These are phyloP conservation scores for Tympanopsis confertula DNA, from an alignment of 2,329 filamentous ascomycete species.

Conservation along the genomic window DNA sequence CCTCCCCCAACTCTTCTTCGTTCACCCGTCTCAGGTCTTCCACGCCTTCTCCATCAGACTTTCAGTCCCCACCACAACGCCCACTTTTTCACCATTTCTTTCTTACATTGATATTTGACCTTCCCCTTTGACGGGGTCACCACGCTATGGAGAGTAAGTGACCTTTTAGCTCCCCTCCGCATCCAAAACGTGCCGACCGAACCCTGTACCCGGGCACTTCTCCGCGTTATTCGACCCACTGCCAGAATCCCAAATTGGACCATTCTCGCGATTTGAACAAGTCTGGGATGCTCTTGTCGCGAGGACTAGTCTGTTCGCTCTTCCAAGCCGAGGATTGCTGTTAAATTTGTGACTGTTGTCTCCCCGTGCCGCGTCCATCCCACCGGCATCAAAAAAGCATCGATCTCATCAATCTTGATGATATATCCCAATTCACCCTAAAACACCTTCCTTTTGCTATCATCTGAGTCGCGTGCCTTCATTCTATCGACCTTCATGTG, in stretches of 20 bases:
- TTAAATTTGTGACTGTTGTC: too few species aligned
- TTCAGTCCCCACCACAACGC: not conserved
- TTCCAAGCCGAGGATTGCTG: too few species aligned
- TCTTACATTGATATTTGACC: not conserved
- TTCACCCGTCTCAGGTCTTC: not conserved
- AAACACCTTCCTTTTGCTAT: not conserved
- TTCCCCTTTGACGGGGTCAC: not conserved
- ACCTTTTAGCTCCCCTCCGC: too few species aligned
- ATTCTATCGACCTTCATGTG: not conserved
- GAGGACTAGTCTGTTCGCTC: too few species aligned
- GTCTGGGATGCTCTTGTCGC: too few species aligned
- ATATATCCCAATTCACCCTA: too few species aligned
- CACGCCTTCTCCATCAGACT: not conserved
- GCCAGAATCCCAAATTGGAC: constrained; percentile 1
- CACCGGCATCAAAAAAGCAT: not conserved
- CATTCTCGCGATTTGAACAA: too few species aligned
- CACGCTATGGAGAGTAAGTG: not conserved
- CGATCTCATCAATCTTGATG: too few species aligned
- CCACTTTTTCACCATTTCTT: not conserved
- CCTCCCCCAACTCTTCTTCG: too few species aligned
- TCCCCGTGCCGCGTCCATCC: not conserved
- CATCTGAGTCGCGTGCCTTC: not conserved
- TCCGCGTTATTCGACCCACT: constrained; percentile 1
- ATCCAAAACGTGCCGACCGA: too few species aligned
- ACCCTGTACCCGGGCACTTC: constrained; percentile 1